Conservation (phyloP, 495 filamentous ascomycete species). For the Podospora bellae-mahoneyi region DNA sequence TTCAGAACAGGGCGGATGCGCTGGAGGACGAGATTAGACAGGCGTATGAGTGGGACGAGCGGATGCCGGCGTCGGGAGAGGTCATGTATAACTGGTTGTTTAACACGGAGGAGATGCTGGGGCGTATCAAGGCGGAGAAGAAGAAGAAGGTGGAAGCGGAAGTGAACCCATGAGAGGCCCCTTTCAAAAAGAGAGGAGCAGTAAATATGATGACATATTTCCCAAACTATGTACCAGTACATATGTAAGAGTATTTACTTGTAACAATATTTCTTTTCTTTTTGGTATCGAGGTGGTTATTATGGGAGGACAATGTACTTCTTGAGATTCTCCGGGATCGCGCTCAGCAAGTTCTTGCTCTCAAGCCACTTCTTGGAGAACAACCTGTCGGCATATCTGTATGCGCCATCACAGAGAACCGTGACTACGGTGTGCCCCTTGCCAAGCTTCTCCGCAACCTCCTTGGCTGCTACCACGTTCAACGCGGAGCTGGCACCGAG, state of each 20-base stretch:
- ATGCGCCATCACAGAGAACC: slow-evolving; percentile 90
- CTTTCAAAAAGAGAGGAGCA: slow-evolving; percentile 14
- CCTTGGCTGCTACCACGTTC: slow-evolving; percentile 93
- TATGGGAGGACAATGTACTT: slow-evolving; percentile 92
- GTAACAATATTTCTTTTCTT: slow-evolving; percentile 13
- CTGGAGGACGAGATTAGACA: slow-evolving; percentile 29
- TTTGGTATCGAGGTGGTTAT: slow-evolving; percentile 36
- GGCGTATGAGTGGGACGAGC: slow-evolving; percentile 15
- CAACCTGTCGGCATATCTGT: slow-evolving; percentile 89
- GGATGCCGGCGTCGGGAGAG: slow-evolving; percentile 9
- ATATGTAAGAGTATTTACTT: slow-evolving; percentile 25
- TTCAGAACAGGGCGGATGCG: slow-evolving; percentile 28
- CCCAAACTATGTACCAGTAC: slow-evolving; percentile 11
- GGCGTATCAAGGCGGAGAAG: neutral
- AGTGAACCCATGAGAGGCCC: neutral
- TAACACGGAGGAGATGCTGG: slow-evolving; percentile 10
- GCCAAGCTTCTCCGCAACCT: slow-evolving; percentile 87
- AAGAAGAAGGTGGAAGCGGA: neutral
- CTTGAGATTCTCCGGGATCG: slow-evolving; percentile 80
- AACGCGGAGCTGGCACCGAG: slow-evolving; percentile 89
- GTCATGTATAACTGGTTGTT: slow-evolving; percentile 29
- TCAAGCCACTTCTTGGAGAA: slow-evolving; percentile 88
- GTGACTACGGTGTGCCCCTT: slow-evolving; percentile 91
- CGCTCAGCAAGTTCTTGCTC: slow-evolving; percentile 73
- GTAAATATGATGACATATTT: slow-evolving; percentile 4